Evolutionary conservation across 768 basidiomycete genomes (phyloP), one percentile per base, ranked within the genome.

Genomic region (Tricholoma saponaceum): DNA sequence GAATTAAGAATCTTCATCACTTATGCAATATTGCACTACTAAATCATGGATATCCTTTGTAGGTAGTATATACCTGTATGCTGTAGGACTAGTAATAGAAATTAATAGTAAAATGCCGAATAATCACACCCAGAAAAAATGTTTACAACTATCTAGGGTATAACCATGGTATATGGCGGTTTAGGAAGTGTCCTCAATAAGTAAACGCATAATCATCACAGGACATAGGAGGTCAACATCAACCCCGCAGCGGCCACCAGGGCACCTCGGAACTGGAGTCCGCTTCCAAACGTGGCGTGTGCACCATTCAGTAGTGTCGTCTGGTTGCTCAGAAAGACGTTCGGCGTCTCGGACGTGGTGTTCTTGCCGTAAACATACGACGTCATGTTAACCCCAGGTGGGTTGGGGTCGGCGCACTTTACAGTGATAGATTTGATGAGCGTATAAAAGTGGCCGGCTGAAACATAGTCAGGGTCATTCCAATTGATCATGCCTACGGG

Each of bases 361-460:
- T 89, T 88, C 43, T 76, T 23, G 58, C 76, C 78, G 63, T 90
- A 90, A 8, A 83, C 75, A 67, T 90, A 90, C 10, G 85, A 85
- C 1, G 83, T 83, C 7, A 81, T 74, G 63, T 80, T 77, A 23
- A 79, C 59, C 12, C 71, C 68, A 1, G 78, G 71, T 5, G 75
- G 54, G 2, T 64, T 54, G 4, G 82, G 71, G 62, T 87, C 84
- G 5, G 79, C 73, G 70, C 90, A 92, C 59, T 82, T 76, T 65
- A 92, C 73, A 20, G 81, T 74, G 53, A 92, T 78, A 4, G 83
- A 83, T 62, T 83, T 72, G 60, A 87, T 75, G 60, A 83, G 73
- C 6, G 84, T 80, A 62, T 86, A 87, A 70, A 89, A 92, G 67
- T 91, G 85, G 46, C 90, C 87, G 18, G 89, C 85, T 13, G 86